Base-by-base conservation (phyloP, 352 stramenopile genomes). In the Phytophthora foliorum region DNA sequence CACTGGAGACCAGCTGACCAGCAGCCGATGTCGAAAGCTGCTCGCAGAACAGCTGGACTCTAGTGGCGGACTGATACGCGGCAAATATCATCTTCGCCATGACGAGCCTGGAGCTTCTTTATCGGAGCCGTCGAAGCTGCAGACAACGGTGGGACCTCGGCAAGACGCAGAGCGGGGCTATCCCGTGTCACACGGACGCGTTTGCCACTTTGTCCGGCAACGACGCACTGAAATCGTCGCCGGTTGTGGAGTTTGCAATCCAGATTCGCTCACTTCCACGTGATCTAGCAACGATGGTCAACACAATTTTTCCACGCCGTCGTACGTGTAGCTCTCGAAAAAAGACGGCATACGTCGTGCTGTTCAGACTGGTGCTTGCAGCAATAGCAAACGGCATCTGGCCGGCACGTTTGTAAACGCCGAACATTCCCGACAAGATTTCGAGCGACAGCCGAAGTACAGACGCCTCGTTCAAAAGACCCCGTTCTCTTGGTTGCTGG, bases 11-110 rank as follows among this genome's bases (percentile, higher is more conserved):
- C 67, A 72, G 36, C n/a, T 67, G 54, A 61, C 50, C 38, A 57
- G 22, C 49, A 49, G 14, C 22, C 56, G 46, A 42, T 59, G 51
- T 34, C 45, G 48, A 55, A 59, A 45, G 52, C 22, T 74, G 64
- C 58, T 67, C 25, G n/a, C 41, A 67, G 70, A 77, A n/a, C 69
- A 74, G 48, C 36, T 73, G 68, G 42, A 34, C 38, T 4, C 27
- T 32, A 19, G 42, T 44, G 32, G 53, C 24, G 27, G 50, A 55
- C 31, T 53, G 48, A 13, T 21, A 50, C 27, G 36, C 19, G 32
- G 39, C 39, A 21, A 45, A 45, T 22, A n/a, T 22, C 50, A 63
- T 63, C 57, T 39, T 73, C 45, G 44, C n/a, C n/a, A n/a, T 73
- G 57, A 68, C 10, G 27, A 50, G 34, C 10, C 16, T 41, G 44